Percentiles rank a stretch among this genome's conserved stretches.
Evolutionary conservation across 116 monocot species (phyloP).

Genomic region (Papilionanthe hybrid): DNA sequence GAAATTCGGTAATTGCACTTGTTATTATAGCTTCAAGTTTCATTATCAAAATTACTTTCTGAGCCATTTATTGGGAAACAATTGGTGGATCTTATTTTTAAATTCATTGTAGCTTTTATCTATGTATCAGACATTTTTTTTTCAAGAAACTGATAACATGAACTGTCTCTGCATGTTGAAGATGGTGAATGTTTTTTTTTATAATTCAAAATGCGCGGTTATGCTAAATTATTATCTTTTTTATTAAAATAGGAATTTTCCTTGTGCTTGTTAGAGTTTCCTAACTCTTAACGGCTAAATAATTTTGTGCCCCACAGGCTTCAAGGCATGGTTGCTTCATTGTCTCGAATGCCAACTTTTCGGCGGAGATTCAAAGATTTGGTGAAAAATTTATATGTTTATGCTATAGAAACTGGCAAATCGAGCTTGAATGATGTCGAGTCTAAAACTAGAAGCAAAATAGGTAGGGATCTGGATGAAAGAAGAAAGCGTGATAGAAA

Average conservation of each 20-base stretch:
- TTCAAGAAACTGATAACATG: no score
- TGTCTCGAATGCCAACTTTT: constrained; percentile 62
- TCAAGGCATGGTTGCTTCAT: constrained; percentile 61
- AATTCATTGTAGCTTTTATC: no score
- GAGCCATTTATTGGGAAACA: no score
- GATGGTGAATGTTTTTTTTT: background rate
- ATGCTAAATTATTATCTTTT: background rate
- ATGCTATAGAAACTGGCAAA: constrained; percentile 28
- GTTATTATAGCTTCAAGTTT: no score
- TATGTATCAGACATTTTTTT: no score
- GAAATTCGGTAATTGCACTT: no score
- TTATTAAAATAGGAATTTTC: background rate
- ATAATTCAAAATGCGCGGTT: background rate
- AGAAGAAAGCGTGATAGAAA: background rate
- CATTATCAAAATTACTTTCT: no score
- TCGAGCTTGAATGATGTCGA: constrained; percentile 8
- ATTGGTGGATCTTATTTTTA: no score
- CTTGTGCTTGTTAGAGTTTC: background rate
- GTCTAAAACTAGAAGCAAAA: constrained; percentile 14
- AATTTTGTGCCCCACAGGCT: constrained; percentile 36
- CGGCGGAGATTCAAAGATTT: constrained; percentile 48
- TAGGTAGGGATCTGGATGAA: background rate
- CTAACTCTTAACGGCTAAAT: background rate
- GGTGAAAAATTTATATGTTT: constrained; percentile 53
- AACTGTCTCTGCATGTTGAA: no score